Conservation (phyloP, 441 rosid species). For the Dalechampia spathulata region DNA sequence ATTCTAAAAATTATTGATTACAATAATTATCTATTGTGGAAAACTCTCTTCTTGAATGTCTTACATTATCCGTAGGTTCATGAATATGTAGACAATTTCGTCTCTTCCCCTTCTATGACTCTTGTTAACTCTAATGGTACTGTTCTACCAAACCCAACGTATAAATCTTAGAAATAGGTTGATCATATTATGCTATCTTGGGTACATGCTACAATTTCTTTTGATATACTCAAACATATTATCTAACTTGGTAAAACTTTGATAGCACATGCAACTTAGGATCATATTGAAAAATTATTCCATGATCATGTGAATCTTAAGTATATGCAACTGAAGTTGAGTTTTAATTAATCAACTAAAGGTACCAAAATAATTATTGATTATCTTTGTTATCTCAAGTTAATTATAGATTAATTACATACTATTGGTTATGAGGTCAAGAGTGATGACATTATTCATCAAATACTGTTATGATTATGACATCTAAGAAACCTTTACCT, state of each 20-base stretch:
- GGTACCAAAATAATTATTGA: neutral
- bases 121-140: no score
- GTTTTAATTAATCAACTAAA: neutral
- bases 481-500: neutral
- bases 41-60: neutral
- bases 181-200: neutral
- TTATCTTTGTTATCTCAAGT: neutral
- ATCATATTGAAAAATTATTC: neutral
- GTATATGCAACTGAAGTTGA: neutral
- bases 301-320: neutral
- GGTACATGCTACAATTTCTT: neutral
- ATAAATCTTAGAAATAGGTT: neutral
- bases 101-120: neutral
- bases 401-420: neutral
- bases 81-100: no score
- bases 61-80: neutral
- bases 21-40: neutral
- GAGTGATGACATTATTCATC: neutral
- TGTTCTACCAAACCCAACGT: neutral
- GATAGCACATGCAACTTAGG: neutral
- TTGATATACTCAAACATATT: neutral
- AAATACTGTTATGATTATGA: neutral
- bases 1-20: neutral
- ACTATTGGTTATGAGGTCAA: neutral
- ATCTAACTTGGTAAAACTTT: neutral